A percentile compares a stretch with the other conserved stretches of the same genome.
phyloP scores from a whole-genome alignment of 176 grass and related monocot species.

The Pharus latifolius region DNA sequence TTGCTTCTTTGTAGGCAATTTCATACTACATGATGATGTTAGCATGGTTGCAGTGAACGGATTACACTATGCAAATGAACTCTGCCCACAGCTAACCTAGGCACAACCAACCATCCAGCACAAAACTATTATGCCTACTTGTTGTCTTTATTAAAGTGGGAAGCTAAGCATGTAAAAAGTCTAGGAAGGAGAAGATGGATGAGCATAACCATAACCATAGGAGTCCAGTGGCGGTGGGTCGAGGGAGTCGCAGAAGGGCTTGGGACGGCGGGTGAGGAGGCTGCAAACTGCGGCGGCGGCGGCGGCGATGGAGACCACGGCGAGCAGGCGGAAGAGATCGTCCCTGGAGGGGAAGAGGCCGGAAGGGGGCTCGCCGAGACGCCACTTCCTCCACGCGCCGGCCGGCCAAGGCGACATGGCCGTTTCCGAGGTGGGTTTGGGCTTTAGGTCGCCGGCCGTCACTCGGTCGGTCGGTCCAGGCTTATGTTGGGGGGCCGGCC shows the following conservation, averaged over 20 bases:
- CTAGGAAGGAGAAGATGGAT: neutral
- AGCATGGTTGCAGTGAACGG: too few species aligned
- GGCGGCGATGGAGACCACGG: constrained; percentile 64
- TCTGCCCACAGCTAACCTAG: too few species aligned
- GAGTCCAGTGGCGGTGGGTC: constrained; percentile 11
- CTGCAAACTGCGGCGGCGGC: constrained; percentile 45
- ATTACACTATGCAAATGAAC: too few species aligned
- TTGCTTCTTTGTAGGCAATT: too few species aligned
- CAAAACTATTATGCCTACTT: too few species aligned
- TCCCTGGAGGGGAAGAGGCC: constrained; percentile 49
- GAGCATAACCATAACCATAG: constrained; percentile 16
- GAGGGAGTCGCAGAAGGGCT: constrained; percentile 64
- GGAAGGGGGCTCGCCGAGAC: constrained; percentile 36
- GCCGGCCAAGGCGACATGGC: constrained; percentile 8
- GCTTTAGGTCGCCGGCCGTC: neutral
- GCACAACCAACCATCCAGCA: too few species aligned
- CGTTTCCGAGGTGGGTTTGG: neutral
- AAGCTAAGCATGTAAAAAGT: neutral
- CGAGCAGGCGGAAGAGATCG: constrained; percentile 51
- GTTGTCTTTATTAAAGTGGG: neutral
- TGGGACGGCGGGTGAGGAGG: constrained; percentile 42
- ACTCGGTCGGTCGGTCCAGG: too few species aligned
- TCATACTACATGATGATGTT: too few species aligned
- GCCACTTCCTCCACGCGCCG: constrained; percentile 8
- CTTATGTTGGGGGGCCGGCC: too few species aligned